phyloP scores from a whole-genome alignment of 768 basidiomycete species.

The Macrocybe gigantea region DNA sequence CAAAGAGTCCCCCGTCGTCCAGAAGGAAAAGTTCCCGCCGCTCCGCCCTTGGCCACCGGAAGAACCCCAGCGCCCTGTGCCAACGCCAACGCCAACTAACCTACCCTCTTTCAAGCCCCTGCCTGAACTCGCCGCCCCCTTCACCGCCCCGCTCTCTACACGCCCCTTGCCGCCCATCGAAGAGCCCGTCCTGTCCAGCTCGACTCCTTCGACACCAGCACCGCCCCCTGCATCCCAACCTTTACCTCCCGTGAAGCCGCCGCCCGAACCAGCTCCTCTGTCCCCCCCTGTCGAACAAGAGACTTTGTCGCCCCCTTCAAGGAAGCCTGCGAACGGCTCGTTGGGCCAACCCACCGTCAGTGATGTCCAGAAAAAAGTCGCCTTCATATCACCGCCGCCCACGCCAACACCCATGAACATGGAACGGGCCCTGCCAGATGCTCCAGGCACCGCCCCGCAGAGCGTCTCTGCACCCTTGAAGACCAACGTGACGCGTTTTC shows the following conservation, averaged over 20 bases:
- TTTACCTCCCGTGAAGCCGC: conserved; percentile 17
- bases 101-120: conserved; percentile 61
- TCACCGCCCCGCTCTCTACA: conserved; percentile 25
- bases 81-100: conserved; percentile 37
- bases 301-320: conserved; percentile 22
- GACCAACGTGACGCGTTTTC: conserved; percentile 73
- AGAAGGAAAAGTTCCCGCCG: conserved; percentile 66
- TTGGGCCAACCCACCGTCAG: conserved; percentile 19
- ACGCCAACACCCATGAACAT: conserved; percentile 44
- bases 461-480: conserved; percentile 37
- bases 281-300: conserved; percentile 15
- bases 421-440: conserved; percentile 48
- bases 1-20: conserved; percentile 26
- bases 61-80: conserved; percentile 20
- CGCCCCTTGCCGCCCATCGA: conserved; percentile 25
- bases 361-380: conserved; percentile 79
- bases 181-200: conserved; percentile 18
- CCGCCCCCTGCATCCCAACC: conserved; percentile 17
- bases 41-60: conserved; percentile 67
- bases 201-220: conserved; percentile 27
- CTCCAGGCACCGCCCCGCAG: conserved; percentile 26
- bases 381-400: conserved; percentile 78
- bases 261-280: conserved; percentile 11
- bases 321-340: conserved; percentile 27
- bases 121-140: conserved; percentile 51